Base-by-base conservation (phyloP, 2,329 filamentous ascomycete species). In the Pestalotiopsis sp. region DNA sequence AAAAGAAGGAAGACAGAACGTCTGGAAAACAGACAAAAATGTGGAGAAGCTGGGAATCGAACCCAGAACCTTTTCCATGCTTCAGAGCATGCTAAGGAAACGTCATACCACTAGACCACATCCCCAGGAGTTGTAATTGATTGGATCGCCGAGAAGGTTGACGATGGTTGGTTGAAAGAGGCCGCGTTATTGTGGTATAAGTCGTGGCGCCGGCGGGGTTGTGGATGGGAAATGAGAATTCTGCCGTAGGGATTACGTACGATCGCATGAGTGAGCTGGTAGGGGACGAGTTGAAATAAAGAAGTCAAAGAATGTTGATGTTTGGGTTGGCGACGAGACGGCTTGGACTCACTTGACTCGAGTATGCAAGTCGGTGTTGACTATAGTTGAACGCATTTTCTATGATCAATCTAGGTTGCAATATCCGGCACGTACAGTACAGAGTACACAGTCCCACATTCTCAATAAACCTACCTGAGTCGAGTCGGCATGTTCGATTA, bases 11-110 rank as follows among this genome's bases (percentile, higher is more conserved):
- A 3, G 7, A 27, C 3, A 13, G 4, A 2, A 4, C 11, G 17
- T 36, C 7, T 14, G 17, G 57, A 52, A 52, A 59, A 36, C 2
- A 59, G 13, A 27, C 23, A 27, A 27, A 59, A 27, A 27, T 58
- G 64, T 69, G 67, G 67, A 69, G 67, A 69, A 58, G 67, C 67
- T 66, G 67, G 67, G 67, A 69, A 69, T 69, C 67, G 67, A 69
- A 69, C 67, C 67, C 67, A 66, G 67, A 69, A 69, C 67, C 67
- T 69, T 69, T 69, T 69, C 67, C 67, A 69, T 69, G 64, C 67
- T 49, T 20, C 17, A 11, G 25, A 52, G 55, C 63, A 66, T 68
- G 67, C 67, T 68, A 68, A 68, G 67, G 67, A 68, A 68, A 68
- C 67, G 67, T 68, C 67, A 68, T 68, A 68, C 67, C 67, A 45